Conservation (phyloP, 2,329 filamentous ascomycete species). For the Calcarisporium arbuscula region DNA sequence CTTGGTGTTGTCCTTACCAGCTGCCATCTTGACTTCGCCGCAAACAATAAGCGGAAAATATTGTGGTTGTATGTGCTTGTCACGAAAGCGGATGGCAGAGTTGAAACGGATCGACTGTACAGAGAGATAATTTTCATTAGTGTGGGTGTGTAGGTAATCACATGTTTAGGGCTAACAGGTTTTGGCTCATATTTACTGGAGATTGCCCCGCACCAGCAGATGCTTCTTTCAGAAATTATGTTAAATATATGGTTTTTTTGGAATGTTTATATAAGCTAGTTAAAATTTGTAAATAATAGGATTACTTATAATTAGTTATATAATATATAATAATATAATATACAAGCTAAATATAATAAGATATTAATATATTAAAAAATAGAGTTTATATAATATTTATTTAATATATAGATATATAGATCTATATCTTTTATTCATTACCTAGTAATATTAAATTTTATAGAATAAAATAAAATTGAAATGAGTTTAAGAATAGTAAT, state of each 20-base stretch:
- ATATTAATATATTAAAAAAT: background rate
- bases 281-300: background rate
- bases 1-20: slow-evolving; percentile 28
- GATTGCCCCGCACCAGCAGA: too few relatives aligned
- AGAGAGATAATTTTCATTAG: too few relatives aligned
- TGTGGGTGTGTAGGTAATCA: too few relatives aligned
- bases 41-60: too few relatives aligned
- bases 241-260: too few relatives aligned
- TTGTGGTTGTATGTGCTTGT: too few relatives aligned
- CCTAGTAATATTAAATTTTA: background rate
- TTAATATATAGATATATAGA: background rate
- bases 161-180: too few relatives aligned
- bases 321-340: background rate
- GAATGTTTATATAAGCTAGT: background rate
- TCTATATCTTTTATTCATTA: background rate
- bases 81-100: too few relatives aligned
- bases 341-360: background rate
- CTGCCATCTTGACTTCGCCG: too few relatives aligned
- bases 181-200: too few relatives aligned
- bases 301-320: background rate
- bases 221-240: too few relatives aligned
- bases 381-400: background rate
- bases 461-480: background rate
- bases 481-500: background rate
- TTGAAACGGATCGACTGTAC: too few relatives aligned